Conservation (phyloP, 805 yeast genomes). For the Myxozyma neglecta region DNA sequence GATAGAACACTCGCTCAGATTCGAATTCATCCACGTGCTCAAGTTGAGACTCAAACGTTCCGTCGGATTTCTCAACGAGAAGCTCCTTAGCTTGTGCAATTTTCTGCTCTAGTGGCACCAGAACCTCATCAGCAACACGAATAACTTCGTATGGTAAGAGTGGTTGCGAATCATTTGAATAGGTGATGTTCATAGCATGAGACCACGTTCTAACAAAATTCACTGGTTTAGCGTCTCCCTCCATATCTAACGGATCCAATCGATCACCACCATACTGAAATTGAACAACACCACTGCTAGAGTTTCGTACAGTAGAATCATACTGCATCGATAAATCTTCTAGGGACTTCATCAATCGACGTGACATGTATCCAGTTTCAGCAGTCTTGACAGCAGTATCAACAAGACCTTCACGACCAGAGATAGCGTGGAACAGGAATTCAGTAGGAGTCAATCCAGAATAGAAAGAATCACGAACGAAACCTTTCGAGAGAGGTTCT, state of each 20-base stretch:
- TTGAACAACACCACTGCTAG: conserved; percentile 94
- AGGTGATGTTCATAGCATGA: conserved; percentile 76
- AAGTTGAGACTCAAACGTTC: conserved; percentile 39
- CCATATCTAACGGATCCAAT: conserved; percentile 97
- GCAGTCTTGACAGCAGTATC: conserved; percentile 99
- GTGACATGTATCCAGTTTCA: conserved; percentile 97
- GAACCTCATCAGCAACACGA: conserved; percentile 53
- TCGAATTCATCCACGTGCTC: conserved; percentile 76
- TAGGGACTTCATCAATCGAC: conserved; percentile 94
- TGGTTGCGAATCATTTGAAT: conserved; percentile 53
- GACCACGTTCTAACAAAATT: conserved; percentile 94
- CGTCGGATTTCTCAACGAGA: conserved; percentile 33
- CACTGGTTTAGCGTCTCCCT: conserved; percentile 96
- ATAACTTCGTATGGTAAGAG: conserved; percentile 70
- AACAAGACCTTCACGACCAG: conserved; percentile 99
- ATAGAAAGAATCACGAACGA: conserved; percentile 92
- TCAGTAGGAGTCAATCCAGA: conserved; percentile 96
- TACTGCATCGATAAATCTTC: conserved; percentile 94
- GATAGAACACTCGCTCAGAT: conserved; percentile 82
- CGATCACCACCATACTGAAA: conserved; percentile 99
- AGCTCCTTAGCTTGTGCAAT: conserved; percentile 64
- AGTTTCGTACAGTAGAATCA: conserved; percentile 92
- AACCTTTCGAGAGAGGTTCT: conserved; percentile 97
- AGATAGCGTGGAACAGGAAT: conserved; percentile 95
- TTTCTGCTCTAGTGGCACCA: conserved; percentile 60